Evolutionary conservation across 2,329 filamentous ascomycete species (phyloP), one percentile per base, ranked within the genome.

Genomic region (Byssothecium circinans): DNA sequence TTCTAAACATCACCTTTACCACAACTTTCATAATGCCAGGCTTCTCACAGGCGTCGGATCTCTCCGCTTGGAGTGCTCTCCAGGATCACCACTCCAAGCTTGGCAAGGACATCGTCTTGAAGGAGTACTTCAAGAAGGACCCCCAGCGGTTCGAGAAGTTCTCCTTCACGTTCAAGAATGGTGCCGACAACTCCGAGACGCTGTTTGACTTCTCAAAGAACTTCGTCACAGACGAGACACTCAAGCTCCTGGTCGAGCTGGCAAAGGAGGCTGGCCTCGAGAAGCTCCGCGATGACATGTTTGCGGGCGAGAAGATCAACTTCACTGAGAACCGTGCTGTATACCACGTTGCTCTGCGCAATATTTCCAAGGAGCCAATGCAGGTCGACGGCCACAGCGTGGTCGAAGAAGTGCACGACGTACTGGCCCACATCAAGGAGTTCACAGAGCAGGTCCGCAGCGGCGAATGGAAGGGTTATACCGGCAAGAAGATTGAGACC

Each of bases 181-280:
- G 82, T 43, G 86, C 88, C 60, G 89, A 95, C 67, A 81, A 81
- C 66, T 86, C 84, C 61, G 90, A 96, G 58, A 94, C 95, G 66
- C 83, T 99, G 56, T 99, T 97, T 75, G 94, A 99, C 76, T 99
- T 96, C 78, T 94, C 88, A 79, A 99, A 99, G 85, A 99, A 99
- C 83, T 91, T 99, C 75, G 74, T 97, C 65, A 94, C 88, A 53
- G 89, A 96, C 61, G 91, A 97, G 76, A 97, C 92, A 4, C 79
- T 97, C 42, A 81, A 87, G 57, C 81, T 96, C 41, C 83, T 99
- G 44, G 81, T 95, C 64, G 86, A 95, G 78, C 85, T 99, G 22
- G 94, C 94, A 55, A 86, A 91, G 75, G 88, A 97, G 77, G 91
- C 92, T 57, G 86, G 87, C 60, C 75, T 99, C 32, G 91, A 96